phyloP scores from a whole-genome alignment of 768 basidiomycete genomes.

The Russula virescens region DNA sequence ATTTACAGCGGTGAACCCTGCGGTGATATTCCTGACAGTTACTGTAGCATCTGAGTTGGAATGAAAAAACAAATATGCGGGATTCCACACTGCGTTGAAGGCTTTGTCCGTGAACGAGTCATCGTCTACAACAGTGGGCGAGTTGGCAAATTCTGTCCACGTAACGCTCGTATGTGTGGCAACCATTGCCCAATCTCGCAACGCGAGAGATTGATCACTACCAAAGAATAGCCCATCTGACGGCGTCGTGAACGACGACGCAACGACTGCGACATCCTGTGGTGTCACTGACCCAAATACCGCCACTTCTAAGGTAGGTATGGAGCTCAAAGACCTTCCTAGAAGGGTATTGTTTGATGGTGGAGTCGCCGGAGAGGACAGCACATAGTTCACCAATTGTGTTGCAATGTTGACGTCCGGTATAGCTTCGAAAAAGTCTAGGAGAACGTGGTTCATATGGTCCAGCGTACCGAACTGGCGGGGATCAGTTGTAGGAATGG shows the following conservation, averaged over 20 bases:
- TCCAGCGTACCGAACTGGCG: conserved; percentile 51
- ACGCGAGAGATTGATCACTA: conserved; percentile 40
- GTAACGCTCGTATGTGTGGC: conserved; percentile 35
- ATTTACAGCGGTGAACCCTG: conserved; percentile 33
- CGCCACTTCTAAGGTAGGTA: conserved; percentile 56
- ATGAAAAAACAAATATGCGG: conserved; percentile 34
- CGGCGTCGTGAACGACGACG: conserved; percentile 48
- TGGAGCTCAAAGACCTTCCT: conserved; percentile 36
- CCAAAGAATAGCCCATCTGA: conserved; percentile 55
- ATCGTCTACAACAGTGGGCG: conserved; percentile 48
- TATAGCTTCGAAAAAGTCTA: conserved; percentile 51
- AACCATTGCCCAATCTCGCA: conserved; percentile 52
- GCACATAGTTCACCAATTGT: conserved; percentile 46
- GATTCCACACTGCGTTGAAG: conserved; percentile 48
- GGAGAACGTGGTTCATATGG: conserved; percentile 50
- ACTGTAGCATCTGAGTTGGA: conserved; percentile 27
- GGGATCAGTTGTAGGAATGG: conserved; percentile 38
- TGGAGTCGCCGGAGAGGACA: conserved; percentile 37
- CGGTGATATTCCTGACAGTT: conserved; percentile 42
- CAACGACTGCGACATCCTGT: conserved; percentile 42
- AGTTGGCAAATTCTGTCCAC: conserved; percentile 51
- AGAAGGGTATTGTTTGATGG: conserved; percentile 39
- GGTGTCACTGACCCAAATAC: conserved; percentile 53
- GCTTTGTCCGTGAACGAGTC: conserved; percentile 36
- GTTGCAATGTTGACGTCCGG: conserved; percentile 40